Evolutionary conservation across 345 rosid genomes (phyloP), one percentile per base, ranked within the genome.

Genomic region (Psidium guajava): DNA sequence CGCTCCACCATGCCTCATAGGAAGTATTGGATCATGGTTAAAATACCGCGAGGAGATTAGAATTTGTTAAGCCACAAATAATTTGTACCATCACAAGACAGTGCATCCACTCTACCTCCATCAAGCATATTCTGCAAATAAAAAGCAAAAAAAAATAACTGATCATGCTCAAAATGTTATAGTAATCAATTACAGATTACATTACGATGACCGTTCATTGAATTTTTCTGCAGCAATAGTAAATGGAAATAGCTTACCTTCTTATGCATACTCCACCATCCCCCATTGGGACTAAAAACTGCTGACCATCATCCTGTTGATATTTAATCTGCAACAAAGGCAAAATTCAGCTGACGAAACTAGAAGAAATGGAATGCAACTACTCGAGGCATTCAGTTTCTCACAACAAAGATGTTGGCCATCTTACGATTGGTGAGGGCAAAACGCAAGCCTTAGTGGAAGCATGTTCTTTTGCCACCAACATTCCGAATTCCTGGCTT

Each of bases 181-280:
- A 0, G 13, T 22, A 56, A 56, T 54, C 6, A 24, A 56, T 11
- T 22, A 10, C 14, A n/a, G 64, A 25, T 57, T 25, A 11, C 16
- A 25, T 15, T 25, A 11, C 10, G 11, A 55, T 21, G 25, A 6
- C 8, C 21, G 11, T 55, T 8, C 8, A 55, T 55, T 21, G 4
- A 55, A 55, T 55, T 54, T 54, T 74, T 36, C 49, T 16, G 42
- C 6, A 44, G 56, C 83, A 21, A 22, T 57, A 1, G n/a, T 13
- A 44, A 18, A 16, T 73, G 25, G 11, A 54, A 54, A 25, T 20
- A 21, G 25, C 57, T 20, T 25, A 95, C 99, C 96, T 90, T 91
- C 59, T 93, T 84, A 0, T 89, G 92, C 98, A 96, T 96, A 51
- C 92, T 96, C 99, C 98, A 94, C 21, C 86, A 89, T 24, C 98